A percentile compares a stretch with the other conserved stretches of the same genome.
Evolutionary conservation across 2,329 filamentous ascomycete species (phyloP).

Genomic region (Moelleriella libera): DNA sequence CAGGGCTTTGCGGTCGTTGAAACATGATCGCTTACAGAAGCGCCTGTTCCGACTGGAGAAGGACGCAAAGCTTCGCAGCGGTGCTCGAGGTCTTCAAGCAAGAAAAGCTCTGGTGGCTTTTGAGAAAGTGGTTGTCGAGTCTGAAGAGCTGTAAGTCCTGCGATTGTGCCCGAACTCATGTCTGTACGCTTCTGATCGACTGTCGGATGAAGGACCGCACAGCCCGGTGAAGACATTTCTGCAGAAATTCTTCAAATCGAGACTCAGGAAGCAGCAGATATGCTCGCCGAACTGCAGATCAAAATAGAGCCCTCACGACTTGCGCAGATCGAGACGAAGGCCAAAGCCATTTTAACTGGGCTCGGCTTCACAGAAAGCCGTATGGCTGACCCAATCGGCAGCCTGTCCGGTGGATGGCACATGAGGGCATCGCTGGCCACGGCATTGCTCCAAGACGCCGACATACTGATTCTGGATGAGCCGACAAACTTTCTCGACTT

Average conservation of each 20-base stretch:
- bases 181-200: not conserved
- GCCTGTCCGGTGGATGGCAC: conserved; percentile 64
- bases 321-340: conserved; percentile 48
- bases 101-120: conserved; percentile 58
- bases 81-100: conserved; percentile 58
- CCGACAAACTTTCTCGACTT: conserved; percentile 81
- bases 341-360: conserved; percentile 51
- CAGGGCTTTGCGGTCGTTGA: conserved; percentile 44
- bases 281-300: conserved; percentile 54
- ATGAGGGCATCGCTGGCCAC: conserved; percentile 55
- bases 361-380: conserved; percentile 55
- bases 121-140: conserved; percentile 52
- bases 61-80: conserved; percentile 59
- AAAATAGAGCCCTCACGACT: conserved; percentile 53
- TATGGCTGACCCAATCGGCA: conserved; percentile 44
- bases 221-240: conserved; percentile 42
- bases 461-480: conserved; percentile 73
- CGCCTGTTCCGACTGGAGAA: conserved; percentile 58
- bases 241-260: conserved; percentile 44
- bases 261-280: conserved; percentile 53
- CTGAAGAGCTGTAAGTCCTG: conserved; percentile 30
- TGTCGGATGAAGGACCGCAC: conserved; percentile 22
- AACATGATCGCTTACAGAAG: conserved; percentile 46
- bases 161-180: too few species aligned
- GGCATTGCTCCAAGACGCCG: conserved; percentile 56